Conservation (phyloP, 225 moss, liverwort and hornwort genomes). For the Polytrichum formosum region DNA sequence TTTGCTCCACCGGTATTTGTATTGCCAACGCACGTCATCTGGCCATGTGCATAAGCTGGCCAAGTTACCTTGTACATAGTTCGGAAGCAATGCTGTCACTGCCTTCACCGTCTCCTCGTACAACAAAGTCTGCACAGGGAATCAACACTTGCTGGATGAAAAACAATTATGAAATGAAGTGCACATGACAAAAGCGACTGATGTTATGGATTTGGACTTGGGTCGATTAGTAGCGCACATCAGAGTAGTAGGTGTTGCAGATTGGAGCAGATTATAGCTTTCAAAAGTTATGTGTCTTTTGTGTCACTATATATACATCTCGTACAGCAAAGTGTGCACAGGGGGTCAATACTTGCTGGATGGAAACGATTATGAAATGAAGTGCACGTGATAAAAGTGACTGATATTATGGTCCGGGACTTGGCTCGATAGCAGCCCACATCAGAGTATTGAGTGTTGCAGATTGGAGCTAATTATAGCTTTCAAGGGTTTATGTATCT, state of each 20-base stretch:
- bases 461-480: not conserved
- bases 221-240: too few relatives aligned
- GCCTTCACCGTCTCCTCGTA: constrained; percentile 34
- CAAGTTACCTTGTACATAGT: constrained; percentile 60
- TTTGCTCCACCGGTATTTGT: constrained; percentile 70
- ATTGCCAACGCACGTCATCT: constrained; percentile 51
- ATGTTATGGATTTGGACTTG: too few relatives aligned
- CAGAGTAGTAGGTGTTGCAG: too few relatives aligned
- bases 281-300: not conserved
- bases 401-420: too few relatives aligned
- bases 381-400: too few relatives aligned
- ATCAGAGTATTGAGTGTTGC: too few relatives aligned
- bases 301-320: not conserved
- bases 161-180: too few relatives aligned
- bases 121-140: constrained; percentile 60
- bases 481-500: not conserved
- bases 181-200: too few relatives aligned
- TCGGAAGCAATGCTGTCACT: constrained; percentile 52
- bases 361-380: too few relatives aligned
- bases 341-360: too few relatives aligned
- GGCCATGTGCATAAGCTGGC: constrained; percentile 86
- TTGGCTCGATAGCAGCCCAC: too few relatives aligned
- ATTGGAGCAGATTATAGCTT: not conserved
- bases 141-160: too few relatives aligned
- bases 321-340: not conserved